Evolutionary conservation across 371 early-diverging fungal species (phyloP), one percentile per base, ranked within the genome.

Genomic region (Mortierella sp.): DNA sequence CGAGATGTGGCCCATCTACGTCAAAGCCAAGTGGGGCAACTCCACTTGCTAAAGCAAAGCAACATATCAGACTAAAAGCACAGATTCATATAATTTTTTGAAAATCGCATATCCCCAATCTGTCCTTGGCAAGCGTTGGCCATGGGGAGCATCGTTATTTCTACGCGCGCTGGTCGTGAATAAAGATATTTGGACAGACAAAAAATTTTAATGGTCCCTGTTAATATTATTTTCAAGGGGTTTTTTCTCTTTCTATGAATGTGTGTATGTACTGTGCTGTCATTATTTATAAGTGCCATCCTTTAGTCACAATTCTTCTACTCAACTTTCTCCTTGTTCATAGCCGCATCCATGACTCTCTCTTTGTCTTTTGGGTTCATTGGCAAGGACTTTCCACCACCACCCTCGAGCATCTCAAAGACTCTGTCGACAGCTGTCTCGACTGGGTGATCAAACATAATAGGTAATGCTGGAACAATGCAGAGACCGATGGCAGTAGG

Each of bases 371-470:
- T 32, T 13, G 80, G 74, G 68, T 79, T 70, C 80, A 79, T 74
- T 17, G 80, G 80, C 40, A 79, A 64, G 15, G 80, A 74, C 74
- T 73, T 79, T 58, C 80, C 80, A 10, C 80, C 80, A 47, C 70
- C 70, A 19, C 80, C 80, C 29, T 79, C 80, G 9, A 79, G 64
- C 74, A 59, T 73, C 61, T 87, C 87, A 78, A 94, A 93, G 12
- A 86, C 84, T 40, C 83, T 85, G 64, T 92, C 93, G 9, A 92
- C 86, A 17, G 86, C 83, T n/a, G 84, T 81, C 72, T 94, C 94
- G 28, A 91, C 85, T 3, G 93, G 92, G 47, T 93, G 88, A 81
- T 94, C 94, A 75, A 92, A 91, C 64, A 94, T 84, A 55, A 83
- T 86, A 12, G 94, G 94, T 51, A 93, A 82, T 69, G 90, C 83